These are phyloP conservation scores for Diplocarpon rosae DNA, from an alignment of 2,329 filamentous ascomycete genomes.

Conservation along the genomic window DNA sequence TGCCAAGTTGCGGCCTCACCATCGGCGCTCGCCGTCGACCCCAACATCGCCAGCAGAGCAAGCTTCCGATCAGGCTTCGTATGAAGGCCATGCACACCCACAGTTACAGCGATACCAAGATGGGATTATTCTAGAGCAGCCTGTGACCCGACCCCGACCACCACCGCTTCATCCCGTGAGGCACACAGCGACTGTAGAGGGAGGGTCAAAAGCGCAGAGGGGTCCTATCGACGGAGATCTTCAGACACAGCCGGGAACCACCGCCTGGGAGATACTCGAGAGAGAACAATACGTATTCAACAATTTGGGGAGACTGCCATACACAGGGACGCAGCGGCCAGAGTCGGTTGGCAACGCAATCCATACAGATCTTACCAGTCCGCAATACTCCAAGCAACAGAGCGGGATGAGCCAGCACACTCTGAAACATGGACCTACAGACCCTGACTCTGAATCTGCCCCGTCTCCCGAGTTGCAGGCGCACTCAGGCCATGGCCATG, in stretches of 20 bases:
- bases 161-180: conserved; percentile 35
- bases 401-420: conserved; percentile 10
- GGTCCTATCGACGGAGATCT: conserved; percentile 11
- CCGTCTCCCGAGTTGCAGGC: conserved; percentile 13
- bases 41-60: conserved; percentile 26
- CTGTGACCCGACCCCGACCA: conserved; percentile 31
- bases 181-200: conserved; percentile 26
- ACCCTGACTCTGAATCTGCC: conserved; percentile 12
- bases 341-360: conserved; percentile 20
- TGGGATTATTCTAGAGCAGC: conserved; percentile 11
- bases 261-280: conserved; percentile 8
- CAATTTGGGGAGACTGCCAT: conserved; percentile 18
- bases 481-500: conserved; percentile 9
- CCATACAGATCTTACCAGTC: conserved; percentile 10
- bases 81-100: conserved; percentile 22
- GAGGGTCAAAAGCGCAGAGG: conserved; percentile 7
- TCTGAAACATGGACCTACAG: conserved; percentile 10
- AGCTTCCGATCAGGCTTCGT: conserved; percentile 21
- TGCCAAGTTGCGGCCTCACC: conserved; percentile 28
- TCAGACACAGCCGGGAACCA: conserved; percentile 11
- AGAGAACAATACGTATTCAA: conserved; percentile 14
- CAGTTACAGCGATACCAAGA: conserved; percentile 20
- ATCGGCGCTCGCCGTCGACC: conserved; percentile 25
- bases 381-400: conserved; percentile 12
- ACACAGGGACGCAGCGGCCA: conserved; percentile 13